A percentile compares a stretch with the other conserved stretches of the same genome.
Evolutionary conservation across 805 yeast species (phyloP).

Genomic region (Metschnikowia chrysomelidarum): DNA sequence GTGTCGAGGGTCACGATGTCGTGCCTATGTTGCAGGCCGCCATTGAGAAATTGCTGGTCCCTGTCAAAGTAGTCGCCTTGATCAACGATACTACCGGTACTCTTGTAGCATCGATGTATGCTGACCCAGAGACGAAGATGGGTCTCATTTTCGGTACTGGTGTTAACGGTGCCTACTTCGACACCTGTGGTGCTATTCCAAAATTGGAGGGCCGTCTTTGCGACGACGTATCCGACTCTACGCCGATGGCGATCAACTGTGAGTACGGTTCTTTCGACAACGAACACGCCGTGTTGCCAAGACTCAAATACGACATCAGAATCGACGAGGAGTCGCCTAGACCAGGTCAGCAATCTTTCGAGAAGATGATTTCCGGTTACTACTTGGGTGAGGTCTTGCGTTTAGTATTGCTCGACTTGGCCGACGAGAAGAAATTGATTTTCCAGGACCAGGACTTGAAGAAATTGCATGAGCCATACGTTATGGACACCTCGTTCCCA

Average conservation of each 20-base stretch:
- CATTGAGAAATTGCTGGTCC: constrained; percentile 59
- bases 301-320: constrained; percentile 80
- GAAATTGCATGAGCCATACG: constrained; percentile 59
- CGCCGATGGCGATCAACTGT: constrained; percentile 94
- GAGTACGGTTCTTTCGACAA: constrained; percentile 98
- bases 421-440: constrained; percentile 55
- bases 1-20: constrained; percentile 92
- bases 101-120: constrained; percentile 89
- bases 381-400: constrained; percentile 92
- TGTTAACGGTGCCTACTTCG: constrained; percentile 95
- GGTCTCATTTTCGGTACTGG: constrained; percentile 98
- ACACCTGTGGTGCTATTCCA: constrained; percentile 66
- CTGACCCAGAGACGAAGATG: constrained; percentile 86
- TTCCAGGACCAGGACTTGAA: constrained; percentile 69
- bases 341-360: constrained; percentile 94
- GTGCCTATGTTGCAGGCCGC: constrained; percentile 87
- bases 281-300: constrained; percentile 78
- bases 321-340: constrained; percentile 89
- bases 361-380: constrained; percentile 97
- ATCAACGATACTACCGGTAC: constrained; percentile 98
- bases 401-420: constrained; percentile 70
- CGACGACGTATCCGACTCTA: constrained; percentile 57
- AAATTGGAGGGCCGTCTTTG: constrained; percentile 73
- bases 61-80: constrained; percentile 85
- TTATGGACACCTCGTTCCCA: constrained; percentile 88